These are phyloP conservation scores for Cutaneotrichosporon sp. DNA, from an alignment of 1,284 basidiomycete species.

Conservation along the genomic window DNA sequence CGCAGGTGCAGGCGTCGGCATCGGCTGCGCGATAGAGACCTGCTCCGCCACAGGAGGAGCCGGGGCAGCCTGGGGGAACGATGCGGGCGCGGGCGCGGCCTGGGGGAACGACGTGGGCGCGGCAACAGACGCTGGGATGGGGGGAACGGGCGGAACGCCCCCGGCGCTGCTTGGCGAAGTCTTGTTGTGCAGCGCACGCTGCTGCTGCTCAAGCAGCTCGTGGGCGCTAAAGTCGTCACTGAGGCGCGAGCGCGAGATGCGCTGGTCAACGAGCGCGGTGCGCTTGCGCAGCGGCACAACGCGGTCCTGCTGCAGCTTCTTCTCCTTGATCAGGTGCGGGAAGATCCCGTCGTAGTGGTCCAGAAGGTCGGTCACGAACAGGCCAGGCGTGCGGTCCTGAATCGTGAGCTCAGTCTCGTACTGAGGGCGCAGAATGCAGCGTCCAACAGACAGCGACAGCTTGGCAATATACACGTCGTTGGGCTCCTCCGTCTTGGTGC, in stretches of 20 bases:
- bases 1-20: constrained; percentile 50
- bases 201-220: constrained; percentile 48
- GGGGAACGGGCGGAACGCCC: constrained; percentile 31
- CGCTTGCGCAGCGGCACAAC: constrained; percentile 75
- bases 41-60: not conserved
- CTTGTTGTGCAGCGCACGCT: constrained; percentile 6
- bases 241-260: constrained; percentile 57
- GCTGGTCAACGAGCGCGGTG: constrained; percentile 82
- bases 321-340: constrained; percentile 72
- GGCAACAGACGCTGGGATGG: constrained; percentile 15
- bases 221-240: constrained; percentile 49
- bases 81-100: too few species aligned
- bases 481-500: constrained; percentile 60
- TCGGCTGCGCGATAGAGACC: constrained; percentile 42
- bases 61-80: too few species aligned
- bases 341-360: constrained; percentile 69
- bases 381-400: constrained; percentile 74
- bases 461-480: constrained; percentile 72
- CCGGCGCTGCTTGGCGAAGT: constrained; percentile 15
- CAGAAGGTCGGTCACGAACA: constrained; percentile 77
- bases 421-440: constrained; percentile 76
- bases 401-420: constrained; percentile 73
- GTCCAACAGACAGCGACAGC: constrained; percentile 75
- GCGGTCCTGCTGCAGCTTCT: constrained; percentile 77
- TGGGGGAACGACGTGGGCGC: not conserved